phyloP scores from a whole-genome alignment of 2,329 filamentous ascomycete species.

The Hypomyces rosellus region DNA sequence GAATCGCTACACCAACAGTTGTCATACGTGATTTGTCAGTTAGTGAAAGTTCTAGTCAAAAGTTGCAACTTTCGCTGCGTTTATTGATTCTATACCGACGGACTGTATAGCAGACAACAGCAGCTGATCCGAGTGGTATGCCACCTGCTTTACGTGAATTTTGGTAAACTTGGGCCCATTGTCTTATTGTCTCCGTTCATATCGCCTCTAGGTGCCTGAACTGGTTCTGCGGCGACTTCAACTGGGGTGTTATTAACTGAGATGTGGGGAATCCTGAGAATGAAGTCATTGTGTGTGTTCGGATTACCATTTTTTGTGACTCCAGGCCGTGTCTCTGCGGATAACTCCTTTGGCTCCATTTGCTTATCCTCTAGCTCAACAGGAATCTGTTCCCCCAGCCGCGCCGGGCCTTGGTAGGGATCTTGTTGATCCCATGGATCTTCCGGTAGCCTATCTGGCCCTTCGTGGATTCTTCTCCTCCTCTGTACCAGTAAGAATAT shows the following conservation, averaged over 20 bases:
- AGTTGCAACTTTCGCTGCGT: too few relatives aligned
- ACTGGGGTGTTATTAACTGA: constrained; percentile 5
- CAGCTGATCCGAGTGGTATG: too few relatives aligned
- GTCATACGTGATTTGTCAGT: too few relatives aligned
- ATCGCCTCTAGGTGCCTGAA: neutral
- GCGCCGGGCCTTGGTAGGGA: neutral
- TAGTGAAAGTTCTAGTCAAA: too few relatives aligned
- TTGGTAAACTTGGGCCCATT: too few relatives aligned
- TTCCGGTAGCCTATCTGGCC: constrained; percentile 4
- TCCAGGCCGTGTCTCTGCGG: neutral
- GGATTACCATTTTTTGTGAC: neutral
- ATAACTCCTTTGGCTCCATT: constrained; percentile 10
- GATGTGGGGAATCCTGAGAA: neutral
- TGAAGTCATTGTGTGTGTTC: neutral
- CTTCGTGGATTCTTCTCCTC: neutral
- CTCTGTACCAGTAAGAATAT: constrained; percentile 1
- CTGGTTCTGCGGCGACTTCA: constrained; percentile 7
- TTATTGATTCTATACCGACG: too few relatives aligned
- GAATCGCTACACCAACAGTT: too few relatives aligned
- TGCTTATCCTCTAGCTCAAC: constrained; percentile 12
- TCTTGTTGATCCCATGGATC: constrained; percentile 8
- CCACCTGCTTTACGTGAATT: too few relatives aligned
- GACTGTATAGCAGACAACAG: too few relatives aligned
- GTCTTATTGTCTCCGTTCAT: too few relatives aligned
- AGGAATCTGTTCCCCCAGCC: neutral